Conservation (phyloP, 176 grass and related monocot species). For the Guadua angustifolia region DNA sequence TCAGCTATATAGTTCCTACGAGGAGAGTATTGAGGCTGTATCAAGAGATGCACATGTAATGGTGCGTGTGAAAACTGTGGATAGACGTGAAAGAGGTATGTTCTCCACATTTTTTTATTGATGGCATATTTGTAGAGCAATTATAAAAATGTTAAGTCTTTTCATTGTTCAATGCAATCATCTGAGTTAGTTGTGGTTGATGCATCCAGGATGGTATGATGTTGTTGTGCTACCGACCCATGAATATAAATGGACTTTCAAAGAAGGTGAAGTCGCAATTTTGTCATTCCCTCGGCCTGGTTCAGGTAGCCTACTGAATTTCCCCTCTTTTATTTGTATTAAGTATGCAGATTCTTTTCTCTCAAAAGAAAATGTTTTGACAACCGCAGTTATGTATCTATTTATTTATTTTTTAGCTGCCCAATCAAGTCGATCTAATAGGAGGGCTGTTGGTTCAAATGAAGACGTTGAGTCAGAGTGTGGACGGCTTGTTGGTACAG, state of each 20-base stretch:
- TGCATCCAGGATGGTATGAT: conserved; percentile 93
- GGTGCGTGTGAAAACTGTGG: conserved; percentile 77
- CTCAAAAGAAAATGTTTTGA: background rate
- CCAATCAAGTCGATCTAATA: conserved; percentile 81
- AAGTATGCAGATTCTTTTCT: conserved; percentile 16
- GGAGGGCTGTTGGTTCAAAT: conserved; percentile 49
- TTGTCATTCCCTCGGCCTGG: conserved; percentile 75
- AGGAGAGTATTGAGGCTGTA: conserved; percentile 79
- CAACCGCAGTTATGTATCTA: too few relatives aligned
- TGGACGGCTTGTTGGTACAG: conserved; percentile 81
- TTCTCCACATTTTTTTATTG: conserved; percentile 1
- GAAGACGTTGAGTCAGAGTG: conserved; percentile 66
- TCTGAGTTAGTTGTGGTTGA: conserved; percentile 24
- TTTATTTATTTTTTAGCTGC: conserved; percentile 40
- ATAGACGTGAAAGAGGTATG: conserved; percentile 94
- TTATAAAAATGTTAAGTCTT: conserved; percentile 11
- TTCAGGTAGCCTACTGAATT: conserved; percentile 61
- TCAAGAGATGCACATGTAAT: conserved; percentile 82
- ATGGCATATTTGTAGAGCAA: background rate
- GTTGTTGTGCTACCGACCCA: conserved; percentile 72
- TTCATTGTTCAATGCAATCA: conserved; percentile 25
- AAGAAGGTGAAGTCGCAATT: conserved; percentile 97
- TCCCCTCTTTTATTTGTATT: conserved; percentile 30
- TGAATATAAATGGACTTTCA: conserved; percentile 98
- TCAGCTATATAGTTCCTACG: conserved; percentile 91